Evolutionary conservation across 192 early-diverging fungal species (phyloP).

Genomic region (Umbelopsis vinacea): DNA sequence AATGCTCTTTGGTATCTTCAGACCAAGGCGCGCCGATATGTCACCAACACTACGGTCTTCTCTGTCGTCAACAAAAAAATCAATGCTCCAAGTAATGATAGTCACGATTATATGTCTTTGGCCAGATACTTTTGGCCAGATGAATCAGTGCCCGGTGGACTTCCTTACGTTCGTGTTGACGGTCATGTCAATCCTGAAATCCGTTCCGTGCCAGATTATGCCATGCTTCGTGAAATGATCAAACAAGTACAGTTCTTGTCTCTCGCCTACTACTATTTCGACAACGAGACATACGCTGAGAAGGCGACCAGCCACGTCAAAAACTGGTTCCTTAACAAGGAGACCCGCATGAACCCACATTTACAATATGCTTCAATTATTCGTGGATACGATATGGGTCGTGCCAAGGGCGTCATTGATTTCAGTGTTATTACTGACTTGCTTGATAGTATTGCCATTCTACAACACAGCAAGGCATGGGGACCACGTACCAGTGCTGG

Average conservation of each 20-base stretch:
- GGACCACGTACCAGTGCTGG: constrained; percentile 32
- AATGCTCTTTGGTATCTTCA: constrained; percentile 28
- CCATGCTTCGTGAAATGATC: constrained; percentile 37
- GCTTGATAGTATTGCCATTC: constrained; percentile 44
- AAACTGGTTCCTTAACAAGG: constrained; percentile 61
- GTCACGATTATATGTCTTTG: constrained; percentile 63
- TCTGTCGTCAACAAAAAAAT: constrained; percentile 56
- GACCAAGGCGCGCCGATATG: constrained; percentile 9
- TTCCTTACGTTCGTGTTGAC: constrained; percentile 57
- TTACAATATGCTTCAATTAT: constrained; percentile 57
- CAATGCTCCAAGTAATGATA: constrained; percentile 48
- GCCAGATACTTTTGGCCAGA: constrained; percentile 65
- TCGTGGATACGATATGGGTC: constrained; percentile 45
- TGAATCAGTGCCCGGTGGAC: constrained; percentile 31
- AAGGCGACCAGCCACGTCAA: constrained; percentile 43
- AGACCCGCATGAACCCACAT: constrained; percentile 66
- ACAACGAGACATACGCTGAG: constrained; percentile 49
- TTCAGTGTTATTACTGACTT: constrained; percentile 46
- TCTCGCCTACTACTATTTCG: constrained; percentile 59
- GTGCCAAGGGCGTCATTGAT: constrained; percentile 50
- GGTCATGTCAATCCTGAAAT: constrained; percentile 61
- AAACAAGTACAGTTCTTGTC: constrained; percentile 49
- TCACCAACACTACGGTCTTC: constrained; percentile 40
- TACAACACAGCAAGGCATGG: constrained; percentile 42
- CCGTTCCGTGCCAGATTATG: constrained; percentile 46